Evolutionary conservation across 1,139 yeast genomes (phyloP), one percentile per base, ranked within the genome.

Genomic region (Diutina rugosa): DNA sequence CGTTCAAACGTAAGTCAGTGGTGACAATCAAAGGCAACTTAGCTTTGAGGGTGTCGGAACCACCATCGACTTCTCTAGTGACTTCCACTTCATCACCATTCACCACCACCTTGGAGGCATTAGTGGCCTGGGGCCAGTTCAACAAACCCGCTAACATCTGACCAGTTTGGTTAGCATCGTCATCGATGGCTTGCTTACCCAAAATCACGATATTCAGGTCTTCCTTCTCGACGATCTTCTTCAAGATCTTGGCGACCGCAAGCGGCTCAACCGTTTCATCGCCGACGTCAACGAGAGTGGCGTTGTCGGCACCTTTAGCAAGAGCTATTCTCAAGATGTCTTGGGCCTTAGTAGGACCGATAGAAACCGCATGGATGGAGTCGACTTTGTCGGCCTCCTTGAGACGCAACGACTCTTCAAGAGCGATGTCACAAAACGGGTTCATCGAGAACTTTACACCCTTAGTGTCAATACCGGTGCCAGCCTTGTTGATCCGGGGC

Each of bases 71-170:
- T 74, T 93, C 99, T 67, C 97, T 81, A 51, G 95, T 88, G 30
- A 93, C 95, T 47, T 80, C 79, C 38, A 90, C 86, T 56, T 72
- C 70, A 56, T 80, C 84, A 35, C 81, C 82, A 51, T 76, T 80
- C 32, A 89, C 69, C 57, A 79, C 87, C 45, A 93, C 95, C 70
- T 90, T 87, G 55, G 96, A 86, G 8, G 98, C 99, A 68, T 90
- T 89, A 53, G 97, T 91, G 46, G 97, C 98, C 72, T 93, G 99
- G 18, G 98, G 96, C 99, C 99, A 93, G 65, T 85, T 82, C 70
- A 93, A 79, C 61, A 93, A 75, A 7, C 97, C 98, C 2, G 97
- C 98, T 58, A 93, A 80, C 83, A 93, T 89, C 72, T 91, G 98
- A 30, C 99, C 99, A n/a, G 97, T 91, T 71, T 91, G 97, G 70